Conservation (phyloP, 176 grass and related monocot genomes). For the Zoysia pacifica region DNA sequence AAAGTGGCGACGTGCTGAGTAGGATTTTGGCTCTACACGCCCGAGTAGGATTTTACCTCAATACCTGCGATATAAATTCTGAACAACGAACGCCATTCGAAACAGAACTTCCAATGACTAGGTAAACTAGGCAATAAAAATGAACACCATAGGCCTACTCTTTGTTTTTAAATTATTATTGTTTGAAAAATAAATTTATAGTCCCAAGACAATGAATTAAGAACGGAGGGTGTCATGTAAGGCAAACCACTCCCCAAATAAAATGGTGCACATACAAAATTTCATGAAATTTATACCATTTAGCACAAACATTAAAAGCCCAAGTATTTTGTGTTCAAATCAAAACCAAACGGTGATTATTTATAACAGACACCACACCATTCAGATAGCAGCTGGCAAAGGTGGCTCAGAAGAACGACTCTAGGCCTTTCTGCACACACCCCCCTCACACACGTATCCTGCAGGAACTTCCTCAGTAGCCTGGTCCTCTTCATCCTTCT, state of each 20-base stretch:
- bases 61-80: too few relatives aligned
- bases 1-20: too few relatives aligned
- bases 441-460: slow-evolving; percentile 57
- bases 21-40: too few relatives aligned
- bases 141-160: too few relatives aligned
- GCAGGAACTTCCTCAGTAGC: slow-evolving; percentile 30
- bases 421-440: slow-evolving; percentile 61
- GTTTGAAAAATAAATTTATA: too few relatives aligned
- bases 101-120: too few relatives aligned
- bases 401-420: background rate
- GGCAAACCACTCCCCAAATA: background rate
- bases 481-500: slow-evolving; percentile 16
- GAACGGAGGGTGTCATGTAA: background rate
- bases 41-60: too few relatives aligned
- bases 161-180: too few relatives aligned
- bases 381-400: slow-evolving; percentile 25
- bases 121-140: too few relatives aligned
- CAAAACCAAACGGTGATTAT: slow-evolving; percentile 27
- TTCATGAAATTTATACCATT: background rate
- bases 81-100: too few relatives aligned
- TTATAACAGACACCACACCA: background rate
- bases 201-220: too few relatives aligned
- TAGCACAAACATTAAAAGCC: background rate
- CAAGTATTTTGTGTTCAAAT: slow-evolving; percentile 13
- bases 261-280: background rate